phyloP scores from a whole-genome alignment of 2,329 filamentous ascomycete genomes.

The Fusarium liriodendri region DNA sequence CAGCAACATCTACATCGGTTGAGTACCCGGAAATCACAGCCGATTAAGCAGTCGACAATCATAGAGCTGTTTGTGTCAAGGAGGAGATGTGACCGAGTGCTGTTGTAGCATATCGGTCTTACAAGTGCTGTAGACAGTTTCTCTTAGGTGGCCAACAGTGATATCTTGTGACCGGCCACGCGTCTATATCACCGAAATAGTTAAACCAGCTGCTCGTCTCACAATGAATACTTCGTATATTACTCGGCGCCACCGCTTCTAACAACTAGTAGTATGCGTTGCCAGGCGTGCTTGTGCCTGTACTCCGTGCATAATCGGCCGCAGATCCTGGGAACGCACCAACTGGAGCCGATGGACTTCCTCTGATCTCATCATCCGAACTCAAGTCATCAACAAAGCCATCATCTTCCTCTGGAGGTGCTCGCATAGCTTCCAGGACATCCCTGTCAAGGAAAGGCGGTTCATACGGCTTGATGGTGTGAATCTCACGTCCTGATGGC shows the following conservation, averaged over 20 bases:
- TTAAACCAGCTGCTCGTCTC: background rate
- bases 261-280: slow-evolving; percentile 52
- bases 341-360: slow-evolving; percentile 48
- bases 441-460: slow-evolving; percentile 74
- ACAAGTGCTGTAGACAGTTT: background rate
- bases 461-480: slow-evolving; percentile 75
- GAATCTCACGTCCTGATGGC: slow-evolving; percentile 90
- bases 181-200: background rate
- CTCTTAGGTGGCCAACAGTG: background rate
- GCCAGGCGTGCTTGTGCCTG: slow-evolving; percentile 46
- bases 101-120: background rate
- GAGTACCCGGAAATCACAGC: slow-evolving; percentile 1
- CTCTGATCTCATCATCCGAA: slow-evolving; percentile 53
- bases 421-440: slow-evolving; percentile 70
- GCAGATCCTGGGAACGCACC: slow-evolving; percentile 64
- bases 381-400: slow-evolving; percentile 49
- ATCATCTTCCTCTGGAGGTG: slow-evolving; percentile 50
- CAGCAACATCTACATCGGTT: slow-evolving; percentile 31
- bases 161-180: background rate
- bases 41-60: background rate
- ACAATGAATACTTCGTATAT: background rate
- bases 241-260: background rate
- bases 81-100: background rate
- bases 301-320: slow-evolving; percentile 50
- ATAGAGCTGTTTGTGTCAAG: background rate